Percentiles rank a stretch among this genome's conserved stretches.
These are phyloP conservation scores for Trichosporon sp. DNA, from an alignment of 1,284 basidiomycete species.

Conservation along the genomic window DNA sequence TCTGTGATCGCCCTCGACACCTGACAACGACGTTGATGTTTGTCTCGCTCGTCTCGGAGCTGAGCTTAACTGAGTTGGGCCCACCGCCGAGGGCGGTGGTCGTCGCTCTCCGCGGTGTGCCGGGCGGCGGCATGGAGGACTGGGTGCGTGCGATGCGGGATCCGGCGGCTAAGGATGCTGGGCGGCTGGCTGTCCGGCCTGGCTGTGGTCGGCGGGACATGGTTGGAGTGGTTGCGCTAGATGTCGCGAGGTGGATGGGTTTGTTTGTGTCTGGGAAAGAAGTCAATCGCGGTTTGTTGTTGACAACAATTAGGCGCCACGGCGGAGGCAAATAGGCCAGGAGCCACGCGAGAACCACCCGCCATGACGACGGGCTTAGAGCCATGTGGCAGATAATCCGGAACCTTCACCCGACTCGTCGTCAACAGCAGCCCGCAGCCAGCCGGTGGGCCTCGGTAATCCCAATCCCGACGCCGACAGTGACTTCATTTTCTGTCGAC, in stretches of 20 bases:
- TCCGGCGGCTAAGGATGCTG: constrained; percentile 15
- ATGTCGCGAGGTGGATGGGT: neutral
- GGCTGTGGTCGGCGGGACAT: constrained; percentile 8
- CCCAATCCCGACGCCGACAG: neutral
- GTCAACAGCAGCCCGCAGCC: neutral
- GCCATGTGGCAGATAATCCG: neutral
- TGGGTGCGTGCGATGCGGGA: neutral
- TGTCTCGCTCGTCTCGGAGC: constrained; percentile 31
- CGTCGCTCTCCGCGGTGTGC: neutral
- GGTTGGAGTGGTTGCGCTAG: neutral
- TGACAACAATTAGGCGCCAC: neutral
- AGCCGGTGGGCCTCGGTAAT: constrained; percentile 6
- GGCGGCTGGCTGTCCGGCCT: constrained; percentile 22
- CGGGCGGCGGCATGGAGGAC: neutral
- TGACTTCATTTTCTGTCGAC: neutral
- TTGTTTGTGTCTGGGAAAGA: constrained; percentile 5
- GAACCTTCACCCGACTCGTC: neutral
- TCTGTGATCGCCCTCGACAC: constrained; percentile 63
- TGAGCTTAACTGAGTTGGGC: constrained; percentile 8
- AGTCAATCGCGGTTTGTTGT: constrained; percentile 12
- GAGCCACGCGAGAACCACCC: neutral
- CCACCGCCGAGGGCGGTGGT: neutral
- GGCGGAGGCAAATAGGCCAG: neutral
- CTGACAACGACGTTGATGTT: constrained; percentile 91
- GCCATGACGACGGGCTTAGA: neutral